Percentiles rank a stretch among this genome's conserved stretches.
Evolutionary conservation across 108 stramenopile species (phyloP).

Genomic region (Epipyxis sp.): DNA sequence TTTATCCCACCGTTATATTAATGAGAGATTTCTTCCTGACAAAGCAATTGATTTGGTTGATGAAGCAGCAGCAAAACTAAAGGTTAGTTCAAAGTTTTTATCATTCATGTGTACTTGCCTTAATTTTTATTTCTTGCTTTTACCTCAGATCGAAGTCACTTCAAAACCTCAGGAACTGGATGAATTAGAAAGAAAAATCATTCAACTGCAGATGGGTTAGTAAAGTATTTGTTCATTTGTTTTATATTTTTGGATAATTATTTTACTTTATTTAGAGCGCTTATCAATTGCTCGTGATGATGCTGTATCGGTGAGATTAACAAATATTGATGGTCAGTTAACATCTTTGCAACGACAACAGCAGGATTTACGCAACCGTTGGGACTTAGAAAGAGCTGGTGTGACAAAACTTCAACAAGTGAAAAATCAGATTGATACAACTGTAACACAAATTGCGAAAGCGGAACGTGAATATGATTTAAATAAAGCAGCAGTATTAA

Average conservation of each 20-base stretch:
- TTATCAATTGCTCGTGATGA: slow-evolving; percentile 30
- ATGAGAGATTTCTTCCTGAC: slow-evolving; percentile 82
- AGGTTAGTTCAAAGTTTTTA: too few relatives aligned
- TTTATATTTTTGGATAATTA: neutral
- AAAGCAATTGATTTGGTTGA: slow-evolving; percentile 91
- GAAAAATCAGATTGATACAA: slow-evolving; percentile 73
- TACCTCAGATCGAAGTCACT: slow-evolving; percentile 80
- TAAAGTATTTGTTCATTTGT: neutral
- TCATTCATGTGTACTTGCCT: too few relatives aligned
- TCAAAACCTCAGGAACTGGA: slow-evolving; percentile 75
- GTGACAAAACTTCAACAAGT: slow-evolving; percentile 58
- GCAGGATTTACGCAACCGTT: slow-evolving; percentile 64
- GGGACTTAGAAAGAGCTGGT: slow-evolving; percentile 76
- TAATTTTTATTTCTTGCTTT: too few relatives aligned
- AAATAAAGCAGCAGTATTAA: slow-evolving; percentile 83
- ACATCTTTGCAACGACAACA: slow-evolving; percentile 66
- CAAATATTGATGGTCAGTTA: neutral
- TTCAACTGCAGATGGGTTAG: slow-evolving; percentile 92
- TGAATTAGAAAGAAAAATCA: slow-evolving; percentile 86
- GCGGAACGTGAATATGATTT: slow-evolving; percentile 85
- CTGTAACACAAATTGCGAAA: slow-evolving; percentile 71
- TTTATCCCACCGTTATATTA: slow-evolving; percentile 87
- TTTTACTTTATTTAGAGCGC: neutral
- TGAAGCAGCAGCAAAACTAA: slow-evolving; percentile 87
- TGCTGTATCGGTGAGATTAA: neutral